Base-by-base conservation (phyloP, 768 basidiomycete species). In the Leucosporidium yakuticum region DNA sequence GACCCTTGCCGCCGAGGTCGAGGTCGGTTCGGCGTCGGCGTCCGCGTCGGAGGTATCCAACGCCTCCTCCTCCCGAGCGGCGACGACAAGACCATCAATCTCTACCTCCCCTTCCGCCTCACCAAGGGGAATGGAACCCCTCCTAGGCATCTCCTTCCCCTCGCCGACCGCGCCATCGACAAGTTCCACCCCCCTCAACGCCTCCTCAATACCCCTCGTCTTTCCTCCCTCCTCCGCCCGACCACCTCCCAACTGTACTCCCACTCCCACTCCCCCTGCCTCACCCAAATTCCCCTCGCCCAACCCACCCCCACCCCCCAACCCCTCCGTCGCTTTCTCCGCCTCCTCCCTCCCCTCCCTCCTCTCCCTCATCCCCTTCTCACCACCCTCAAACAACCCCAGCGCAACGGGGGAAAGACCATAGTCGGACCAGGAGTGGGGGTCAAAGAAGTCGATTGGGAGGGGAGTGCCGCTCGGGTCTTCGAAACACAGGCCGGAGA, bases 401-500 rank as follows among this genome's bases (percentile, higher is more conserved):
- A 53, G 58, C 19, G 65, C 56, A n/a, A 69, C 47, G 4, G 73
- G 68, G 1, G 62, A 64, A 1, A 74, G 47, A 2, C 53, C 65
- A 25, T 67, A 63, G 9, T 64, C 51, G 1, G 60, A 56, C 64
- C 64, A 74, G 9, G 53, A 36, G 21, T 48, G 19, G 1, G 71
- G 66, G 44, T 64, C 61, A 54, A 73, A 67, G 58, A 74, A 69
- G 25, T 74, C 63, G 58, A 71, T 29, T 6, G 62, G 62, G 29
- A 67, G 48, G 9, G 62, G 50, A 11, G 49, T n/a, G 27, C 74
- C 71, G 0, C 29, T 15, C 20, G 67, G 64, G 23, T 63, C 62
- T 27, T 74, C 67, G 69, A 74, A 74, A 62, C 69, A 71, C 11
- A n/a, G 21, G 36, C 57, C 36, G 1, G 57, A 20, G 36, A 23